phyloP scores from a whole-genome alignment of 352 stramenopile species.

The Phytophthora cactorum region DNA sequence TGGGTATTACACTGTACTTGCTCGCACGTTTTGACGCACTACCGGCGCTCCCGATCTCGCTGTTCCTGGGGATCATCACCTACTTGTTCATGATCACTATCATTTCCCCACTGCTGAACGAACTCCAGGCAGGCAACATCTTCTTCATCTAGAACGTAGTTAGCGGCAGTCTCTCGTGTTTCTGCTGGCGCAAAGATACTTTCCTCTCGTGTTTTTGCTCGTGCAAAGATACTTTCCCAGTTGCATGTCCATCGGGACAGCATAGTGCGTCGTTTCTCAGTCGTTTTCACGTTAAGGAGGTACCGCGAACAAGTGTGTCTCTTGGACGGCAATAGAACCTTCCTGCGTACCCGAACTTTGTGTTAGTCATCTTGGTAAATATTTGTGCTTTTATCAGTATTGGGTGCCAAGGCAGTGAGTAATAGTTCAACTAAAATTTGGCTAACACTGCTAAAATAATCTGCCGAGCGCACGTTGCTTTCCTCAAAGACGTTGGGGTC shows the following conservation, averaged over 20 bases:
- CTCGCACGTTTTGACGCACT: constrained; percentile 93
- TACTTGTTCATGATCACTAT: constrained; percentile 51
- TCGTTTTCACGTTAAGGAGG: constrained; percentile 20
- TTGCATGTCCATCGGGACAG: not conserved
- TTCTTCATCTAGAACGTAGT: constrained; percentile 26
- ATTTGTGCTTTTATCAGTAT: not conserved
- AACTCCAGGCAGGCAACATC: constrained; percentile 29
- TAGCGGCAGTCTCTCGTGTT: not conserved
- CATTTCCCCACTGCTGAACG: constrained; percentile 43
- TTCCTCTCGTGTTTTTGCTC: constrained; percentile 7
- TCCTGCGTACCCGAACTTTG: constrained; percentile 9
- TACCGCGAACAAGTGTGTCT: constrained; percentile 13
- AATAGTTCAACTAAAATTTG: constrained; percentile 6
- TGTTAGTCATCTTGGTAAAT: constrained; percentile 18
- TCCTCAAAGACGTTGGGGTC: not conserved
- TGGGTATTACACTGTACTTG: constrained; percentile 93
- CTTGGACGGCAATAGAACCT: constrained; percentile 15
- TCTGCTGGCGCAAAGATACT: constrained; percentile 10
- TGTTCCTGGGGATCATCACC: constrained; percentile 83
- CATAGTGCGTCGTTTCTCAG: constrained; percentile 15
- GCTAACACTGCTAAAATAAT: not conserved
- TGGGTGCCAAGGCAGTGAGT: not conserved
- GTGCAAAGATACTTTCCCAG: constrained; percentile 3
- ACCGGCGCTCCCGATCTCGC: constrained; percentile 95
- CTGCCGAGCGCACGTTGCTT: not conserved